phyloP scores from a whole-genome alignment of 2,329 filamentous ascomycete genomes.

The Cladosporium oxysporum region DNA sequence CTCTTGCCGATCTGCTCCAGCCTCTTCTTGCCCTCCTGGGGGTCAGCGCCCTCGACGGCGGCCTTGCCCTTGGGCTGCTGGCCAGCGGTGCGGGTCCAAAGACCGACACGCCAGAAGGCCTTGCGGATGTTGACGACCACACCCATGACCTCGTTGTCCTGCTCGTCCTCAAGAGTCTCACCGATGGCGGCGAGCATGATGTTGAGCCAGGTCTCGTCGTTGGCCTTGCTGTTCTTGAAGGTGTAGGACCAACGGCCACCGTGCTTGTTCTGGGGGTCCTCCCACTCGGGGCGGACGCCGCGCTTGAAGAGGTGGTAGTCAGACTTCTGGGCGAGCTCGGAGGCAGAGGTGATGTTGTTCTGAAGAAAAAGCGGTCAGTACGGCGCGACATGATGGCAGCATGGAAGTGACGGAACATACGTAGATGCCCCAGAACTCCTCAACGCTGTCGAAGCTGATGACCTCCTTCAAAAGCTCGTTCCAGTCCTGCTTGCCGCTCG shows the following conservation, averaged over 20 bases:
- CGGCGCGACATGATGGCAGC: background rate
- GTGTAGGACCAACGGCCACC: slow-evolving; percentile 98
- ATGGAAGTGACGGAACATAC: slow-evolving; percentile 58
- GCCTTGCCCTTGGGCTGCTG: slow-evolving; percentile 73
- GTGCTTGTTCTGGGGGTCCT: slow-evolving; percentile 97
- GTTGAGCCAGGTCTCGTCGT: slow-evolving; percentile 98
- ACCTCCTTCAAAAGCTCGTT: slow-evolving; percentile 97
- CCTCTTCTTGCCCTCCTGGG: slow-evolving; percentile 81
- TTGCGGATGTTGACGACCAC: slow-evolving; percentile 99
- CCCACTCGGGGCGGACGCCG: slow-evolving; percentile 96
- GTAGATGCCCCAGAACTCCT: slow-evolving; percentile 99
- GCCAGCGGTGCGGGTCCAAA: slow-evolving; percentile 93
- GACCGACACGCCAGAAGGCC: slow-evolving; percentile 94
- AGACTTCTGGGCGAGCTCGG: slow-evolving; percentile 93
- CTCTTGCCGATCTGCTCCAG: slow-evolving; percentile 80
- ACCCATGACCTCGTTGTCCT: slow-evolving; percentile 97
- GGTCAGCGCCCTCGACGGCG: slow-evolving; percentile 30
- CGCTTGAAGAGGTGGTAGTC: slow-evolving; percentile 99
- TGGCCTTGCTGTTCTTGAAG: slow-evolving; percentile 92
- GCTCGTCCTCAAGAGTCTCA: slow-evolving; percentile 93
- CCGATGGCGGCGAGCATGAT: slow-evolving; percentile 96
- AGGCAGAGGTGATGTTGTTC: slow-evolving; percentile 98
- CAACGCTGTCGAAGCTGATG: slow-evolving; percentile 96
- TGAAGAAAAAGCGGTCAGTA: slow-evolving; percentile 42
- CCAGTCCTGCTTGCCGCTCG: slow-evolving; percentile 96